Conservation (phyloP, 306 rosid genomes). For the Trifolium repens region DNA sequence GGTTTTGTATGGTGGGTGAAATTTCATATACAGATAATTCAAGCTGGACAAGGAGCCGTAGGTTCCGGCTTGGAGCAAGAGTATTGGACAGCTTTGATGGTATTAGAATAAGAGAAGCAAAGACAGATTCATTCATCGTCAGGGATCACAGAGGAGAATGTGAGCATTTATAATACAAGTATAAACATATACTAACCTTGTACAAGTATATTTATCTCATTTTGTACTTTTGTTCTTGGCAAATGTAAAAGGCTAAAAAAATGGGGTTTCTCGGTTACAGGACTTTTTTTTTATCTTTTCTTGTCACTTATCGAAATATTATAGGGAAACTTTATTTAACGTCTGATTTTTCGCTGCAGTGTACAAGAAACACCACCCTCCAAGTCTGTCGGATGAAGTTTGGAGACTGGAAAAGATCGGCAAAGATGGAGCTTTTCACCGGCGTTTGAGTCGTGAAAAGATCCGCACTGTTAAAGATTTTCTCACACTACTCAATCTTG, state of each 20-base stretch:
- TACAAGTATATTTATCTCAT: conserved; percentile 22
- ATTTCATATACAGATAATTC: conserved; percentile 96
- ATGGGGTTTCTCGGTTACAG: background rate
- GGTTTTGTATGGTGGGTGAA: conserved; percentile 73
- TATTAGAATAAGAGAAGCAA: conserved; percentile 77
- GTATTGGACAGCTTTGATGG: conserved; percentile 73
- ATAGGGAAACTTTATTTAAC: conserved; percentile 1
- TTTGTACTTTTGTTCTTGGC: background rate
- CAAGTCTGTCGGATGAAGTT: conserved; percentile 83
- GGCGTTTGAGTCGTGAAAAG: conserved; percentile 76
- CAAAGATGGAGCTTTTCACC: conserved; percentile 97
- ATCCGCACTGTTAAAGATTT: conserved; percentile 81
- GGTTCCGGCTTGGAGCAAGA: conserved; percentile 94
- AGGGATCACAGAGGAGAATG: conserved; percentile 99
- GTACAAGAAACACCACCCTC: conserved; percentile 99
- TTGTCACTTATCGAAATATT: conserved; percentile 24
- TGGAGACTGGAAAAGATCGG: conserved; percentile 98
- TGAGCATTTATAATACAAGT: conserved; percentile 53
- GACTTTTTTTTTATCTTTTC: conserved; percentile 24
- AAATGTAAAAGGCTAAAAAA: conserved; percentile 15
- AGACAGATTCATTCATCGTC: conserved; percentile 86
- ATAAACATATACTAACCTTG: background rate
- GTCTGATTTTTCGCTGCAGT: conserved; percentile 58
- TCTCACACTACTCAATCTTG: conserved; percentile 73
- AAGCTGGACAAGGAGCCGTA: conserved; percentile 99